Conservation (phyloP, 139 green algal species). For the Chlamydomonas sp. region DNA sequence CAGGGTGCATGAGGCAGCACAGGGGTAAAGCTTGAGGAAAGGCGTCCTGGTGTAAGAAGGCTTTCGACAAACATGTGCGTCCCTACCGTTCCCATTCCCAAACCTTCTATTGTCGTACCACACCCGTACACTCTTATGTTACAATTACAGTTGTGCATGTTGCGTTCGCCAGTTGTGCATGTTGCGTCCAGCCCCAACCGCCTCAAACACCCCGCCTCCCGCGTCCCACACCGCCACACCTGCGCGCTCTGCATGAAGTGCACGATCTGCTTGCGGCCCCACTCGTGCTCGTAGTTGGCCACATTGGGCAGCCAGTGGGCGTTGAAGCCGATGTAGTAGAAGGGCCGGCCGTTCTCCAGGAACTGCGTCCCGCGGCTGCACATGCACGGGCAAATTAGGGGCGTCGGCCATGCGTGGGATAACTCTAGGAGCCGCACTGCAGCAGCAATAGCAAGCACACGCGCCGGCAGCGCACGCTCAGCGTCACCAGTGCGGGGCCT, state of each 20-base stretch:
- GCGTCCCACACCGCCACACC: conserved; percentile 4
- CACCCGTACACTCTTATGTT: neutral
- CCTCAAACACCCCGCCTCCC: neutral
- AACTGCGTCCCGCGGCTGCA: conserved; percentile 17
- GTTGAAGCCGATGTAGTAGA: conserved; percentile 46
- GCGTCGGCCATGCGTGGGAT: neutral
- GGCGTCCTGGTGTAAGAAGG: too few species aligned
- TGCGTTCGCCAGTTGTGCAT: too few species aligned
- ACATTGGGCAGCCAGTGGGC: conserved; percentile 31
- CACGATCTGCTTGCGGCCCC: conserved; percentile 23
- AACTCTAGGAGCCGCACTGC: neutral
- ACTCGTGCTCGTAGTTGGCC: conserved; percentile 15
- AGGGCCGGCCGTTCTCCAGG: conserved; percentile 19
- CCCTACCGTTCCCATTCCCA: too few species aligned
- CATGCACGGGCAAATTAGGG: neutral
- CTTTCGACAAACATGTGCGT: too few species aligned
- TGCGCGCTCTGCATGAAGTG: conserved; percentile 14
- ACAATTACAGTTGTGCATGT: too few species aligned
- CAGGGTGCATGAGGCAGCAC: too few species aligned
- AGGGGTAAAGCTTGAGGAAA: too few species aligned
- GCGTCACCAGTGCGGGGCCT: too few species aligned
- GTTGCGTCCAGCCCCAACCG: neutral
- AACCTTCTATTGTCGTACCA: neutral
- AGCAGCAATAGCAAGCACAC: neutral
- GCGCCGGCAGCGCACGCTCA: too few species aligned